Evolutionary conservation across 2,329 filamentous ascomycete genomes (phyloP).

Genomic region (Diaporthe batatas): DNA sequence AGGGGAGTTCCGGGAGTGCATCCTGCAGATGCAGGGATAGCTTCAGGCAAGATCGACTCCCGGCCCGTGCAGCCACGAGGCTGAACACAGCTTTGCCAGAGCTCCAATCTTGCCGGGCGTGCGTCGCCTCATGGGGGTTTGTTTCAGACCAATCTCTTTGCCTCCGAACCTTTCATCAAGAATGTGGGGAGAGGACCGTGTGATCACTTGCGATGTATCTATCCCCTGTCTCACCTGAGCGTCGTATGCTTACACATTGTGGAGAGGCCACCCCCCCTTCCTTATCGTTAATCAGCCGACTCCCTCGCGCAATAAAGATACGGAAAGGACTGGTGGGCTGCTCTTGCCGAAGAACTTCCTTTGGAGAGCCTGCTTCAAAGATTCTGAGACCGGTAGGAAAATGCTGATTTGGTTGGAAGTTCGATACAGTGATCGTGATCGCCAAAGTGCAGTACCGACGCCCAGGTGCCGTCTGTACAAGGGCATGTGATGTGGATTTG

Average conservation of each 20-base stretch:
- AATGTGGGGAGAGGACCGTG: not conserved
- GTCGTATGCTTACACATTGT: not conserved
- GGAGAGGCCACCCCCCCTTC: not conserved
- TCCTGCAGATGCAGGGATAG: not conserved
- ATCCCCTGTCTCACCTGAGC: not conserved
- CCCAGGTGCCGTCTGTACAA: not conserved
- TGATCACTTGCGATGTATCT: not conserved
- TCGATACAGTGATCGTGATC: not conserved
- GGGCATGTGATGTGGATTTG: not conserved
- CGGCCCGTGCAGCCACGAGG: slow-evolving; percentile 3
- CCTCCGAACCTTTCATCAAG: not conserved
- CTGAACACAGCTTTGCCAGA: not conserved
- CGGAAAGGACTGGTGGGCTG: not conserved
- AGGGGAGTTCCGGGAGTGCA: too few relatives aligned
- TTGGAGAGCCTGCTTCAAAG: not conserved
- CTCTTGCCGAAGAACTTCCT: not conserved
- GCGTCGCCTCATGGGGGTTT: not conserved
- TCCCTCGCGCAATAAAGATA: too few relatives aligned
- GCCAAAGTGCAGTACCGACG: not conserved
- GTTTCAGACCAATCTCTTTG: not conserved
- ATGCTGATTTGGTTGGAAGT: not conserved
- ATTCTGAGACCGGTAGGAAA: not conserved
- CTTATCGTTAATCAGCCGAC: not conserved
- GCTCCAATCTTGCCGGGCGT: not conserved
- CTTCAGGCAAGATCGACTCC: not conserved